Conservation (phyloP, 2,329 filamentous ascomycete species). For the Aspergillus pseudonomiae region DNA sequence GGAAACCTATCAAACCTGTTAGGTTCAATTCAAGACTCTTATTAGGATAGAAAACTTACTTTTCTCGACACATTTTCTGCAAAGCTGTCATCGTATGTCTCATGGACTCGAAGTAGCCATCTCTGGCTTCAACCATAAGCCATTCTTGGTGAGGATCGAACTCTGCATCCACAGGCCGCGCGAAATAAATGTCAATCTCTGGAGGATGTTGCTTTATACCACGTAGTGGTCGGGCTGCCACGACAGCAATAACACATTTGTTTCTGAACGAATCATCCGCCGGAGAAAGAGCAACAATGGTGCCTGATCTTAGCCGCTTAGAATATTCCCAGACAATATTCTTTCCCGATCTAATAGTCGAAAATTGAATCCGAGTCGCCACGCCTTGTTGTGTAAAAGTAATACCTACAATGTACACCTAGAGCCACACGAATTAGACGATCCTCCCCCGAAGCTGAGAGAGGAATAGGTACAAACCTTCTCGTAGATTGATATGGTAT, state of each 20-base stretch:
- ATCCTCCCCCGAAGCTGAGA: neutral
- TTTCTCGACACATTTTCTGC: slow-evolving; percentile 64
- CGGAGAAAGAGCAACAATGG: slow-evolving; percentile 59
- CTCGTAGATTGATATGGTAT: slow-evolving; percentile 67
- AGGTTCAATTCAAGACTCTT: neutral
- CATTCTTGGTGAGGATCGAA: slow-evolving; percentile 71
- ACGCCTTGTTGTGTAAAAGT: slow-evolving; percentile 65
- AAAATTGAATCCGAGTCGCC: slow-evolving; percentile 71
- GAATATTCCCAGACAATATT: slow-evolving; percentile 69
- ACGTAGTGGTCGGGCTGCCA: slow-evolving; percentile 69
- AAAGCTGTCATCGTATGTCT: slow-evolving; percentile 73
- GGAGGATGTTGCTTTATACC: slow-evolving; percentile 69
- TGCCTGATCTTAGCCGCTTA: slow-evolving; percentile 59
- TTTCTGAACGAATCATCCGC: slow-evolving; percentile 62
- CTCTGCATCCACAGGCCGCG: slow-evolving; percentile 59
- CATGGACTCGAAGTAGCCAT: slow-evolving; percentile 75
- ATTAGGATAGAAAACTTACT: slow-evolving; percentile 29
- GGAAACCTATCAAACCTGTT: slow-evolving; percentile 43
- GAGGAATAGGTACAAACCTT: slow-evolving; percentile 51
- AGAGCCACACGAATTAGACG: neutral
- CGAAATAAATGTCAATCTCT: slow-evolving; percentile 76
- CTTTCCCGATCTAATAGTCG: slow-evolving; percentile 64
- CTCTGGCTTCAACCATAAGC: slow-evolving; percentile 76
- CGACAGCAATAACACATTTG: slow-evolving; percentile 69
- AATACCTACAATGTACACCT: slow-evolving; percentile 70